Conservation (phyloP, 164 flowering plant genomes). For the Nelumbo lutea region DNA sequence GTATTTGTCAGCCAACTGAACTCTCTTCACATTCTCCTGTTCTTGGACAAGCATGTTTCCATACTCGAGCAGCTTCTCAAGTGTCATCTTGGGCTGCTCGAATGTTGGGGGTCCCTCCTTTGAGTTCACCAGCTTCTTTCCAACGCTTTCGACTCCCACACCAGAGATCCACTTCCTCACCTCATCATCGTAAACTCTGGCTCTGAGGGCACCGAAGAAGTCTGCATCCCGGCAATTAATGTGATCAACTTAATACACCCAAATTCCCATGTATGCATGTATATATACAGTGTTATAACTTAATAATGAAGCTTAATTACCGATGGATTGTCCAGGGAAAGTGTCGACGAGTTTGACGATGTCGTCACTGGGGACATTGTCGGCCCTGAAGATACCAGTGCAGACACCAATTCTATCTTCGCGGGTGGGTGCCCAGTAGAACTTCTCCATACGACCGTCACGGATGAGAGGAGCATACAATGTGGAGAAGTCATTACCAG, state of each 20-base stretch:
- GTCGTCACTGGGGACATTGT: slow-evolving; percentile 29
- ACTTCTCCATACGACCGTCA: slow-evolving; percentile 57
- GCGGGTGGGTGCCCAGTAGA: slow-evolving; percentile 52
- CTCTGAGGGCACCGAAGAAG: slow-evolving; percentile 53
- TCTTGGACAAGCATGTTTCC: slow-evolving; percentile 47
- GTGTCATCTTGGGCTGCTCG: slow-evolving; percentile 44
- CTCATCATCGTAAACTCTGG: slow-evolving; percentile 47
- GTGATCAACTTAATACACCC: neutral
- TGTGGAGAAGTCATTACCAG: slow-evolving; percentile 54
- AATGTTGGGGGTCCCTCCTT: slow-evolving; percentile 48
- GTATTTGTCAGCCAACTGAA: slow-evolving; percentile 47
- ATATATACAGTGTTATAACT: too few species aligned
- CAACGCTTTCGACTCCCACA: slow-evolving; percentile 32
- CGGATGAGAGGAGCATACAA: slow-evolving; percentile 52
- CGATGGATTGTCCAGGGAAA: slow-evolving; percentile 47
- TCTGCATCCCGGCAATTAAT: slow-evolving; percentile 17
- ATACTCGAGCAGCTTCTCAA: slow-evolving; percentile 45
- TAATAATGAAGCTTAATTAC: slow-evolving; percentile 7
- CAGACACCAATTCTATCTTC: slow-evolving; percentile 48
- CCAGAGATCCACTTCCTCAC: slow-evolving; percentile 47
- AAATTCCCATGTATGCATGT: too few species aligned
- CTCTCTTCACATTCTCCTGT: slow-evolving; percentile 58
- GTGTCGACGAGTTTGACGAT: slow-evolving; percentile 33
- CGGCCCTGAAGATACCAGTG: slow-evolving; percentile 35
- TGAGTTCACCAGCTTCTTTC: slow-evolving; percentile 54